Base-by-base conservation (phyloP, 139 green algal genomes). In the Coelastrella sp. region DNA sequence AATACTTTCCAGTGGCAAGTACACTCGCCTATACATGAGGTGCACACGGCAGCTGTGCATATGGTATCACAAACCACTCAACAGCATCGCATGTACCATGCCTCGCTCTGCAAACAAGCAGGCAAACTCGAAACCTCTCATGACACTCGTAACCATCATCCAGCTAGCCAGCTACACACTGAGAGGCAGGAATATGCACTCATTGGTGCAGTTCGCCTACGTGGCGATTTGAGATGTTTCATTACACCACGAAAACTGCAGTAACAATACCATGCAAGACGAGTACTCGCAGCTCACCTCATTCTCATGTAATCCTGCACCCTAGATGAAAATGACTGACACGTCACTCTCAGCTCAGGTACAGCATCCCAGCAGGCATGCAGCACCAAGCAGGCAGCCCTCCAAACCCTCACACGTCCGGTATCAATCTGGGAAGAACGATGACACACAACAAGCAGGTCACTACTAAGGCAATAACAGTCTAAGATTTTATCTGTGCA, bases 361-460 rank as follows among this genome's bases (percentile, higher is more conserved):
- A 59, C 34, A 15, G 68, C 43, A 48, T 76, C 68, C 38, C 68
- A 76, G 19, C 37, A 57, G 5, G 27, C 38, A 4, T 23, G 68
- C 68, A 76, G 40, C 68, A 76, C 37, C 68, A 76, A 21, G 38
- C 23, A 5, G 9, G 37, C 68, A 27, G 19, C 34, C 37, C 68
- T 37, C 68, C 68, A 76, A 0, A 9, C n/a, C 37, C 27, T 30
- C 21, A 76, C 38, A 37, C 35, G 17, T 5, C 38, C 35, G 3
- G 68, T 76, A 38, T 37, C 38, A 7, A 76, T 37, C 68, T 76
- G 68, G 37, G n/a, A n/a, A 76, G 27, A 71, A 6, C 62, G 11
- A 9, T 43, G 62, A 23, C 13, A 38, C 6, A 43, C 62, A 71
- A 8, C 8, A 40, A 7, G 62, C 11, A 38, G 27, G 15, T 7